Conservation (phyloP, 2,329 filamentous ascomycete genomes). For the Trichothecium sympodiale region DNA sequence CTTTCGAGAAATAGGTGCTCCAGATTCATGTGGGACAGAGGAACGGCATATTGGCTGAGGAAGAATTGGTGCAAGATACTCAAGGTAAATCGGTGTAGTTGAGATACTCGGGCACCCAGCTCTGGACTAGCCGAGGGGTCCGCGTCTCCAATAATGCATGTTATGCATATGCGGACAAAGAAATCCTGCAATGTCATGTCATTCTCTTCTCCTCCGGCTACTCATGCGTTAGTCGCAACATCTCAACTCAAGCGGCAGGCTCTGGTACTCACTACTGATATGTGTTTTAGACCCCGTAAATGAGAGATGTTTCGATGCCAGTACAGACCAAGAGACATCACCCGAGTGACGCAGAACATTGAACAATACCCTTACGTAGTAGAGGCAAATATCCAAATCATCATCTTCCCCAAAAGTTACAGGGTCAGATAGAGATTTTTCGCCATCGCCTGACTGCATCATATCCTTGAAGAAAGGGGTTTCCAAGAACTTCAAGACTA, state of each 20-base stretch:
- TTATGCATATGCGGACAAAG: constrained; percentile 54
- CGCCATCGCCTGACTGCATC: constrained; percentile 3
- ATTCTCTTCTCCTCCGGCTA: constrained; percentile 39
- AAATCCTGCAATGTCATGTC: constrained; percentile 56
- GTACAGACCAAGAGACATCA: constrained; percentile 57
- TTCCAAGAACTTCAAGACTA: constrained; percentile 45
- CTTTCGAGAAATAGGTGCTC: constrained; percentile 61
- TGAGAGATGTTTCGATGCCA: constrained; percentile 47
- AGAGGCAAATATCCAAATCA: constrained; percentile 66
- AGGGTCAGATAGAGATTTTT: constrained; percentile 8
- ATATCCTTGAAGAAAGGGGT: constrained; percentile 36
- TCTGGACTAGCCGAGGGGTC: constrained; percentile 11
- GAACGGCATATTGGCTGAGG: constrained; percentile 47
- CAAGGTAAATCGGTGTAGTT: constrained; percentile 61
- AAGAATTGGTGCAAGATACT: constrained; percentile 61
- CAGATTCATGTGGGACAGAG: constrained; percentile 52
- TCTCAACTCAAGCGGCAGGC: too few relatives aligned
- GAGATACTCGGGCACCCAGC: constrained; percentile 37
- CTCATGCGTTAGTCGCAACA: constrained; percentile 9
- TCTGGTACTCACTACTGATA: constrained; percentile 34
- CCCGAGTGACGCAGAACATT: constrained; percentile 59
- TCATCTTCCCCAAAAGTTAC: constrained; percentile 39
- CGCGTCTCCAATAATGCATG: constrained; percentile 36
- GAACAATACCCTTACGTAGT: constrained; percentile 65
- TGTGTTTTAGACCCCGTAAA: constrained; percentile 17